These are phyloP conservation scores for Umbelopsis ramanniana DNA, from an alignment of 192 early-diverging fungal genomes.

Conservation along the genomic window DNA sequence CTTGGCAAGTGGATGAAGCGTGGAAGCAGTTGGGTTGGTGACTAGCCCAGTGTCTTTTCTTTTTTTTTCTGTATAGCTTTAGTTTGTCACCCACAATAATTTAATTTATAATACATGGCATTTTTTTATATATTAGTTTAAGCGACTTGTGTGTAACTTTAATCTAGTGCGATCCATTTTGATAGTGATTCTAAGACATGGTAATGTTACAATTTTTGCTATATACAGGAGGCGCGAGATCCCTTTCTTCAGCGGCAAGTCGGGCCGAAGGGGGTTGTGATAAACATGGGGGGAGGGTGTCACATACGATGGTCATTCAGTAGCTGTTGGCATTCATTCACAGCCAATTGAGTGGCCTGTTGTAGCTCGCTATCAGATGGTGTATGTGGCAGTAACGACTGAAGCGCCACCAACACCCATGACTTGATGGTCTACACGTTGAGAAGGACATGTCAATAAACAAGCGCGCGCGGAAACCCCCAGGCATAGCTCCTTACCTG, in stretches of 20 bases:
- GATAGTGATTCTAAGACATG: background rate
- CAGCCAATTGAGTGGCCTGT: background rate
- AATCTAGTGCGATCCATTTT: too few relatives aligned
- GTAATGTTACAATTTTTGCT: conserved; percentile 7
- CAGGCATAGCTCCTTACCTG: too few relatives aligned
- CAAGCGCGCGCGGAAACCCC: too few relatives aligned
- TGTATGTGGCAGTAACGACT: background rate
- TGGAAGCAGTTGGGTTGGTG: conserved; percentile 43
- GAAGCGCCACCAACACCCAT: conserved; percentile 1
- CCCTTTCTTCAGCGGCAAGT: background rate
- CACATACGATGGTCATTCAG: conserved; percentile 17
- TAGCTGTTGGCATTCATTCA: background rate
- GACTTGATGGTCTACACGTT: background rate
- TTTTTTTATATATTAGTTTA: background rate
- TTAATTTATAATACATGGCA: background rate
- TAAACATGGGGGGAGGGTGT: conserved; percentile 3
- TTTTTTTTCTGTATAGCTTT: background rate
- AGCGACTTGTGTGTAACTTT: too few relatives aligned
- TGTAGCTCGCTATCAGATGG: conserved; percentile 1
- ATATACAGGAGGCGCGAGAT: background rate
- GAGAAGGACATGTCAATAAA: too few relatives aligned
- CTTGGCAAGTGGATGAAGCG: conserved; percentile 47
- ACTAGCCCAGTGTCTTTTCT: conserved; percentile 19
- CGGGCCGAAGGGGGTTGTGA: conserved; percentile 13
- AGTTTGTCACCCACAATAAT: background rate